Conservation (phyloP, 371 early-diverging fungal genomes). For the Mucor velutinosus region DNA sequence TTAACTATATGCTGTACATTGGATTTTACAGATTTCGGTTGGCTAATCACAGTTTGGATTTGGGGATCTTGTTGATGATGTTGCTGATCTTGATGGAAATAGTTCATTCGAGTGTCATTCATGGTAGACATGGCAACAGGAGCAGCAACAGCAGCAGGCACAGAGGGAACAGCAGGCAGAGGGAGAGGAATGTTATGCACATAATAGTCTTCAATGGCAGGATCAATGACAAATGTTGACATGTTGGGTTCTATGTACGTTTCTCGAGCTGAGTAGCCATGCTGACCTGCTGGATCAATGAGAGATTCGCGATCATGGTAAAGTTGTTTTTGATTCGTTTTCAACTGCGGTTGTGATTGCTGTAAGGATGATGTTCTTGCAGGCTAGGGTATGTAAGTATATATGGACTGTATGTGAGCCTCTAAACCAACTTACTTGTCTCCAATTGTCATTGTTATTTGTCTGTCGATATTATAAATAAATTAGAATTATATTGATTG, state of each 20-base stretch:
- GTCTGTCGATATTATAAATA: background rate
- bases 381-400: conserved; percentile 6
- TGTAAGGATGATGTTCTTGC: conserved; percentile 23
- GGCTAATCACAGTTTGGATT: conserved; percentile 17
- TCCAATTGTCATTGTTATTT: conserved; percentile 13
- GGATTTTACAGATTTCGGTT: conserved; percentile 24
- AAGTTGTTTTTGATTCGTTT: conserved; percentile 8
- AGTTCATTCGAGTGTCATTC: conserved; percentile 1
- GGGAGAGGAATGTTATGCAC: background rate
- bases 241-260: conserved; percentile 26
- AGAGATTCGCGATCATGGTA: conserved; percentile 19
- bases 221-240: conserved; percentile 11
- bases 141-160: background rate
- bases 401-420: background rate
- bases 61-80: conserved; percentile 11
- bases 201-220: background rate
- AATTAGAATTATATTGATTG: background rate
- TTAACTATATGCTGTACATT: conserved; percentile 18
- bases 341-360: conserved; percentile 8
- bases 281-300: conserved; percentile 18
- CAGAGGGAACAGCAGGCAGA: conserved; percentile 3
- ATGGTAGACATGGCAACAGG: background rate
- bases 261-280: conserved; percentile 13
- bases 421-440: conserved; percentile 16
- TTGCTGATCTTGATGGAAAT: background rate